A percentile compares a stretch with the other conserved stretches of the same genome.
Conservation (phyloP, 2,329 filamentous ascomycete genomes). For the Capronia americana region DNA sequence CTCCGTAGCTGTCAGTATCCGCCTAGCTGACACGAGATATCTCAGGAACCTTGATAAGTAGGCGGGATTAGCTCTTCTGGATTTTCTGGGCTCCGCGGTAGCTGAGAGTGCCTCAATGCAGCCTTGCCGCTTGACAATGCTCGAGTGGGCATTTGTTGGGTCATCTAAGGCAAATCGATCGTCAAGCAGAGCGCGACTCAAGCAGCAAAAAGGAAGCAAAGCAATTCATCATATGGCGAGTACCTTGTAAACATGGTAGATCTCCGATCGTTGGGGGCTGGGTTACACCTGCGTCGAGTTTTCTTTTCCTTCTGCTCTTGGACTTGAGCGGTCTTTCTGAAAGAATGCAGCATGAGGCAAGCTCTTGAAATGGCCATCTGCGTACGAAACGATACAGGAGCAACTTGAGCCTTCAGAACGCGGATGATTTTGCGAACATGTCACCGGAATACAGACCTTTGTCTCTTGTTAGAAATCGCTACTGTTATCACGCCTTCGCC, state of each 20-base stretch:
- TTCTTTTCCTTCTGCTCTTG: background rate
- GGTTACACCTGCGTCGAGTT: background rate
- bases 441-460: background rate
- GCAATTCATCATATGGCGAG: background rate
- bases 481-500: background rate
- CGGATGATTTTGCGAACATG: background rate
- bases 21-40: background rate
- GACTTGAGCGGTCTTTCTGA: background rate
- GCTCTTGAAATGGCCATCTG: background rate
- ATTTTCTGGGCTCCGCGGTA: background rate
- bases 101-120: background rate
- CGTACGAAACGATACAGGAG: background rate
- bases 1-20: background rate
- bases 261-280: background rate
- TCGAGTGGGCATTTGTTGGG: background rate
- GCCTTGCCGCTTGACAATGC: background rate
- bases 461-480: background rate
- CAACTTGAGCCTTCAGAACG: background rate
- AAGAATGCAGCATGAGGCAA: background rate
- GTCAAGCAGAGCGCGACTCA: background rate
- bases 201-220: background rate
- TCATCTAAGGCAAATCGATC: background rate
- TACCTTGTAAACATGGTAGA: background rate
- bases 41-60: background rate
- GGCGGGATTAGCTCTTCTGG: background rate